phyloP scores from a whole-genome alignment of 2,329 filamentous ascomycete species.

The Ophiostoma novo-ulmi region DNA sequence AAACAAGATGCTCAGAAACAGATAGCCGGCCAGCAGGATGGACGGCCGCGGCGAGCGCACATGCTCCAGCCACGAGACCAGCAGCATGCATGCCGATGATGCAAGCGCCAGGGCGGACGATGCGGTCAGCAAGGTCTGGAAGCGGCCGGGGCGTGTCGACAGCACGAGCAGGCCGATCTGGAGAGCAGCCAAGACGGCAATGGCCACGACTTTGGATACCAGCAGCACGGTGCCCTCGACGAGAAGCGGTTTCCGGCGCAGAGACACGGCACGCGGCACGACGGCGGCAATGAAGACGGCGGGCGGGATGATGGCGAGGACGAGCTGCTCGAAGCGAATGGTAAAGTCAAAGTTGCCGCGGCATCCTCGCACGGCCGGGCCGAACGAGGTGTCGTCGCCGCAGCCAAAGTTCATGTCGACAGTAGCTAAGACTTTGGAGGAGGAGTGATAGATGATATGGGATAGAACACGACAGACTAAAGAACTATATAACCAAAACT shows the following conservation, averaged over 20 bases:
- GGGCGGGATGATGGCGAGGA: constrained; percentile 43
- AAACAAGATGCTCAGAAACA: constrained; percentile 41
- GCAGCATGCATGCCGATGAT: neutral
- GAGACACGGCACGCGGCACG: constrained; percentile 33
- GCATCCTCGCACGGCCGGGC: constrained; percentile 43
- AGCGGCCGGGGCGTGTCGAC: neutral
- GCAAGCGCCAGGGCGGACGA: neutral
- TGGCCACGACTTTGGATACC: neutral
- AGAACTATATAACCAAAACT: no score
- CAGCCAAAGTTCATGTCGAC: constrained; percentile 29
- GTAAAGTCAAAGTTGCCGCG: constrained; percentile 49
- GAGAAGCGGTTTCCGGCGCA: constrained; percentile 27
- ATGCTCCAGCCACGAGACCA: neutral
- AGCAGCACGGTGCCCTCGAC: neutral
- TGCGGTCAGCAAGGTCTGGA: neutral
- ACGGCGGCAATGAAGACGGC: constrained; percentile 38
- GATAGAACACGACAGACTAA: neutral
- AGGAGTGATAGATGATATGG: neutral
- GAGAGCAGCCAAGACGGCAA: neutral
- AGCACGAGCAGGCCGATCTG: neutral
- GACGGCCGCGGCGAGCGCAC: constrained; percentile 36
- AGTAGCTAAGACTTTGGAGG: no score
- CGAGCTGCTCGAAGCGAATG: constrained; percentile 44
- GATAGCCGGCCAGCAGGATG: constrained; percentile 38
- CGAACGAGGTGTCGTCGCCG: constrained; percentile 38